Evolutionary conservation across 2,329 filamentous ascomycete genomes (phyloP).

Genomic region (Colletotrichum sp.): DNA sequence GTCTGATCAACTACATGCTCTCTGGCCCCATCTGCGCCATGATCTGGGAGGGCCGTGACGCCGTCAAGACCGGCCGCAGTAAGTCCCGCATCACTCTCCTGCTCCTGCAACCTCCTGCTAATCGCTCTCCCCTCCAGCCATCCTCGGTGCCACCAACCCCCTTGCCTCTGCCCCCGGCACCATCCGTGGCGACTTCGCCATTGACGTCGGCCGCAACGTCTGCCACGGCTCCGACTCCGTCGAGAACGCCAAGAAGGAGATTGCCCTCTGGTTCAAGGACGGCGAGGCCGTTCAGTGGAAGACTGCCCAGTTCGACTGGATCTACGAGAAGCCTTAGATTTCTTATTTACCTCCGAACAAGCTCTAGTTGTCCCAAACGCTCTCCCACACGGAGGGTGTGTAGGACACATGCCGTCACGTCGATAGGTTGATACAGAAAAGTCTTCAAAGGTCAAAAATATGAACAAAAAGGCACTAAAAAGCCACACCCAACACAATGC

Average conservation of each 20-base stretch:
- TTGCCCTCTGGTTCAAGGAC: slow-evolving; percentile 96
- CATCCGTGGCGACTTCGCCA: slow-evolving; percentile 94
- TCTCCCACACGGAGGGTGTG: not conserved
- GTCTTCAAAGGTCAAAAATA: slow-evolving; percentile 15
- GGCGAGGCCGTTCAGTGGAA: slow-evolving; percentile 88
- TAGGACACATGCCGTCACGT: not conserved
- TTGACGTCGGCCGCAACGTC: slow-evolving; percentile 90
- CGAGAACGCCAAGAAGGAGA: slow-evolving; percentile 99
- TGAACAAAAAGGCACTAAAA: slow-evolving; percentile 8
- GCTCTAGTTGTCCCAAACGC: not conserved
- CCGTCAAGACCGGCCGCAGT: slow-evolving; percentile 97
- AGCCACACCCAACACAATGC: not conserved
- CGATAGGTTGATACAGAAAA: slow-evolving; percentile 18
- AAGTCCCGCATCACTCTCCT: slow-evolving; percentile 40
- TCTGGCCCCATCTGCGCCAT: slow-evolving; percentile 98
- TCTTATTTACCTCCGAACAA: not conserved
- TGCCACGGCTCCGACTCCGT: slow-evolving; percentile 99
- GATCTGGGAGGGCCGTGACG: slow-evolving; percentile 99
- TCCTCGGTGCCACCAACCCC: slow-evolving; percentile 99
- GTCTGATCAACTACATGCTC: slow-evolving; percentile 95
- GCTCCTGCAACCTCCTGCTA: slow-evolving; percentile 26
- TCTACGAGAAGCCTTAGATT: slow-evolving; percentile 86
- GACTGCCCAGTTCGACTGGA: slow-evolving; percentile 84
- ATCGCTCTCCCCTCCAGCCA: slow-evolving; percentile 51
- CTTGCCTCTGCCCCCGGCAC: slow-evolving; percentile 92